These are phyloP conservation scores for Trichoderma afroharzianum DNA, from an alignment of 2,329 filamentous ascomycete species.

Conservation along the genomic window DNA sequence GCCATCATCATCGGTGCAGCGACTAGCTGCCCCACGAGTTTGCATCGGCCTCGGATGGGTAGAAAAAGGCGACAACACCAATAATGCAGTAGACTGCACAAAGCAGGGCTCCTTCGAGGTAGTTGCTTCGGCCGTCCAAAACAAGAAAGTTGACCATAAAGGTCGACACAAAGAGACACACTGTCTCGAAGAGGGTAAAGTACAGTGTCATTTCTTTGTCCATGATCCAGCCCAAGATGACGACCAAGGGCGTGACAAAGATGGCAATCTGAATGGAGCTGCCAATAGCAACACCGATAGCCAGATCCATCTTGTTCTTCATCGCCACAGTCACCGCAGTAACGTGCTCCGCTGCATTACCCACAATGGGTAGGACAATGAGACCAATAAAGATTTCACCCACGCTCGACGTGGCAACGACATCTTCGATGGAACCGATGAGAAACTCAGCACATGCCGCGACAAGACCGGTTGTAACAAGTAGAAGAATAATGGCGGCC, in stretches of 20 bases:
- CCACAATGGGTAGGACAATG: slow-evolving; percentile 69
- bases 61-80: slow-evolving; percentile 63
- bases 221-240: slow-evolving; percentile 69
- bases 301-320: slow-evolving; percentile 74
- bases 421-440: slow-evolving; percentile 62
- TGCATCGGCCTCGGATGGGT: slow-evolving; percentile 50
- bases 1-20: neutral
- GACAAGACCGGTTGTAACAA: slow-evolving; percentile 62
- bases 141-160: slow-evolving; percentile 88
- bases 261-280: slow-evolving; percentile 70
- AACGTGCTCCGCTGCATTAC: slow-evolving; percentile 70
- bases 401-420: slow-evolving; percentile 53
- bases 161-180: slow-evolving; percentile 77
- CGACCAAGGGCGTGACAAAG: slow-evolving; percentile 66
- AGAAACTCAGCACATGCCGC: slow-evolving; percentile 69
- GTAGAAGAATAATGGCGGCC: slow-evolving; percentile 57
- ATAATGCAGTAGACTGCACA: slow-evolving; percentile 68
- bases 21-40: slow-evolving; percentile 36
- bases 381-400: slow-evolving; percentile 67
- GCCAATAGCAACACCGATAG: slow-evolving; percentile 68
- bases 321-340: slow-evolving; percentile 67
- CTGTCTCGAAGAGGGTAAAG: slow-evolving; percentile 86
- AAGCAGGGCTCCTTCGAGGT: slow-evolving; percentile 72
- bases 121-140: slow-evolving; percentile 80
- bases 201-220: slow-evolving; percentile 71